These are phyloP conservation scores for Hymenoscyphus fraxineus DNA, from an alignment of 2,329 filamentous ascomycete genomes.

Conservation along the genomic window DNA sequence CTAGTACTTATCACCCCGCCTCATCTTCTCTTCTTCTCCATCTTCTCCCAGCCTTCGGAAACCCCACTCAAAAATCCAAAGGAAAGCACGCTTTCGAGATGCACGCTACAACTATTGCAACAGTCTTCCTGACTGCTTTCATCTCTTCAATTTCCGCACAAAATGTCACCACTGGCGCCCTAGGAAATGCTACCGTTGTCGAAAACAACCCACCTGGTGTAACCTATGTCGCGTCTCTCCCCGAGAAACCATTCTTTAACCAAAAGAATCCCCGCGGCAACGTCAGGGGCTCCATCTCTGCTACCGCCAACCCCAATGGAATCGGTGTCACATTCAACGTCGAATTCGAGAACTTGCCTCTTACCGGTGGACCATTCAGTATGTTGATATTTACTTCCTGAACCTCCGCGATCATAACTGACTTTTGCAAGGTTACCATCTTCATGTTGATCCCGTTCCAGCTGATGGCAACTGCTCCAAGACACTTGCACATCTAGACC, in stretches of 20 bases:
- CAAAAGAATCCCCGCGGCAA: conserved; percentile 47
- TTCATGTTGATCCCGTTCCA: conserved; percentile 64
- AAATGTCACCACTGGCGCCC: conserved; percentile 28
- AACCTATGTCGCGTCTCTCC: conserved; percentile 54
- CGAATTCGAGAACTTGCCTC: conserved; percentile 55
- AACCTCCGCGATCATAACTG: neutral
- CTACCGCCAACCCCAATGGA: conserved; percentile 44
- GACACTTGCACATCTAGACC: conserved; percentile 67
- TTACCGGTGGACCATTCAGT: conserved; percentile 57
- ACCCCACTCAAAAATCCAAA: neutral
- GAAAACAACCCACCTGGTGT: conserved; percentile 53
- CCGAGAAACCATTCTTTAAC: conserved; percentile 43
- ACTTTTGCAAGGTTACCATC: conserved; percentile 58
- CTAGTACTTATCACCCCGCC: neutral
- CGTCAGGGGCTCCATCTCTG: conserved; percentile 51
- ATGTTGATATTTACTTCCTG: conserved; percentile 34
- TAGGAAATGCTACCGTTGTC: conserved; percentile 49
- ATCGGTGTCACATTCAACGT: conserved; percentile 54
- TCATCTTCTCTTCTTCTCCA: neutral
- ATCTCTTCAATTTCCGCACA: conserved; percentile 21
- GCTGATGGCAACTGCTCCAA: conserved; percentile 66
- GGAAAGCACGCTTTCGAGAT: conserved; percentile 17
- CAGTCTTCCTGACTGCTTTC: conserved; percentile 18
- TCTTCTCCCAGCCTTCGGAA: neutral
- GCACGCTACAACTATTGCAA: conserved; percentile 16